Evolutionary conservation across 805 yeast genomes (phyloP).

Genomic region (Saccharomycopsis amapae): DNA sequence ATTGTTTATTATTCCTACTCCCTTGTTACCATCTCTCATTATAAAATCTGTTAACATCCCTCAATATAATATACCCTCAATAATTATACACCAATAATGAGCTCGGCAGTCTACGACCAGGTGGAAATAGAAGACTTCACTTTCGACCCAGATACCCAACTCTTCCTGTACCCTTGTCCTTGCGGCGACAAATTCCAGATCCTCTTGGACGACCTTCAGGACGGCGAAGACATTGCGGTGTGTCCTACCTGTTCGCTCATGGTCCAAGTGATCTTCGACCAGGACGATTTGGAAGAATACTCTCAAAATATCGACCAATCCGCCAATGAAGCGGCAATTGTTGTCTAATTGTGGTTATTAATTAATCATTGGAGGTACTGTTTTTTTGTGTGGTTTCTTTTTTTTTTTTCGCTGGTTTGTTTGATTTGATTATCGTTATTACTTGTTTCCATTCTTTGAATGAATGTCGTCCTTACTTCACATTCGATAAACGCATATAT

Average conservation of each 20-base stretch:
- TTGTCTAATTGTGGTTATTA: not conserved
- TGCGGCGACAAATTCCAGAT: conserved; percentile 95
- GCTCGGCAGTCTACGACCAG: conserved; percentile 83
- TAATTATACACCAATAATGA: conserved; percentile 28
- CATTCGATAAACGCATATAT: no score
- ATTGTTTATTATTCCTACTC: no score
- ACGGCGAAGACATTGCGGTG: conserved; percentile 91
- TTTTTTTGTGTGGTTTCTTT: no score
- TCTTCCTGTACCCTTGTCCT: conserved; percentile 94
- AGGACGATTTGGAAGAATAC: conserved; percentile 26
- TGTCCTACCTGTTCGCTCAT: conserved; percentile 94
- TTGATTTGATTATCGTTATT: no score
- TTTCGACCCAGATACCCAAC: conserved; percentile 72
- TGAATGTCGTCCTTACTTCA: no score
- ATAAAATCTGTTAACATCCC: no score
- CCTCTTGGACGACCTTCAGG: conserved; percentile 71
- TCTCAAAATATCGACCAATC: no score
- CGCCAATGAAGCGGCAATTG: conserved; percentile 1
- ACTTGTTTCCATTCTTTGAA: no score
- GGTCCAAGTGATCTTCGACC: conserved; percentile 86
- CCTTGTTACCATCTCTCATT: no score
- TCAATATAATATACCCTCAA: not conserved
- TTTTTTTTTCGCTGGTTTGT: no score
- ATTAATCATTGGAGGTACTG: no score
- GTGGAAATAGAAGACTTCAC: conserved; percentile 96